Percentiles rank a stretch among this genome's conserved stretches.
phyloP scores from a whole-genome alignment of 1,284 basidiomycete species.

The Microbotryum intermedium region DNA sequence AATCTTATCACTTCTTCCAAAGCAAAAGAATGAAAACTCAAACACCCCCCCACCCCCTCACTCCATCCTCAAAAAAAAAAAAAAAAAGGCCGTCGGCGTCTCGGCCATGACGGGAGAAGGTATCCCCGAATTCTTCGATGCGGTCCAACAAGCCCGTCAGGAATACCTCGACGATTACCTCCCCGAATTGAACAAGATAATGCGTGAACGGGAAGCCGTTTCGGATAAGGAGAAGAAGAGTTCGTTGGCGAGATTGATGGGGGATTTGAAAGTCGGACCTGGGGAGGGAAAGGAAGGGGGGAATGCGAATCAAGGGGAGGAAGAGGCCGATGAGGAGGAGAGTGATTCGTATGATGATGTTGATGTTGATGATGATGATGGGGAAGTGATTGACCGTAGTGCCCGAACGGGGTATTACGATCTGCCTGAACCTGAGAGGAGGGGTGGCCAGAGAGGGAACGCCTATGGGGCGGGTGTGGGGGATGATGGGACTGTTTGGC shows the following conservation, averaged over 20 bases:
- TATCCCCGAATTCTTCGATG: constrained; percentile 80
- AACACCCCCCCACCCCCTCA: background rate
- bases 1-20: background rate
- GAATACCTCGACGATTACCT: constrained; percentile 88
- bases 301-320: constrained; percentile 49
- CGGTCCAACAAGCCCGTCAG: constrained; percentile 73
- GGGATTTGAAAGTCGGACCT: constrained; percentile 60
- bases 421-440: constrained; percentile 11
- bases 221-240: constrained; percentile 42
- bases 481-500: constrained; percentile 25
- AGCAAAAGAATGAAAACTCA: background rate
- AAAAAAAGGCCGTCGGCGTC: constrained; percentile 75
- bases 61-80: constrained; percentile 41
- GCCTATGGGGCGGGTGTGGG: background rate
- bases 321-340: constrained; percentile 46
- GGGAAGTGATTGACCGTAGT: constrained; percentile 41
- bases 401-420: constrained; percentile 24
- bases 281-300: constrained; percentile 31
- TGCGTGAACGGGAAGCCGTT: constrained; percentile 40
- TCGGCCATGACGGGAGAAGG: constrained; percentile 92
- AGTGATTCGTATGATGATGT: constrained; percentile 42
- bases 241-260: constrained; percentile 72
- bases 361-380: constrained; percentile 44
- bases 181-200: constrained; percentile 71
- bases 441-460: constrained; percentile 4